A percentile compares a stretch with the other conserved stretches of the same genome.
phyloP scores from a whole-genome alignment of 208 protist genomes.

The Porcisia hertigi region DNA sequence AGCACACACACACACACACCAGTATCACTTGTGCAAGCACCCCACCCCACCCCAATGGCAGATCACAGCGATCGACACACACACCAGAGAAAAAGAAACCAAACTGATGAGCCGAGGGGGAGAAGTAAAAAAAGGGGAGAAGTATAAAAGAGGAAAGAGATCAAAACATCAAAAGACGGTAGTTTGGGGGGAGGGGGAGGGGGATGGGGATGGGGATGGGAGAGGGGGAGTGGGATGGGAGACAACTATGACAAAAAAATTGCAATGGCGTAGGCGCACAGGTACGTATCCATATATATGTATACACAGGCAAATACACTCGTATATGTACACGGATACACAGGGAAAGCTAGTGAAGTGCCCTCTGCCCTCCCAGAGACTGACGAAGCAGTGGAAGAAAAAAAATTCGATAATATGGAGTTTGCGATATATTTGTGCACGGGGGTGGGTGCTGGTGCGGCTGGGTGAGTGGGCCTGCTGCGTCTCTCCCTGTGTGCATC shows the following conservation, averaged over 20 bases:
- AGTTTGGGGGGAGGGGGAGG: too few relatives aligned
- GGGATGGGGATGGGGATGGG: too few relatives aligned
- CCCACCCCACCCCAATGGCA: too few relatives aligned
- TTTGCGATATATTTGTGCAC: background rate
- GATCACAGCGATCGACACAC: background rate
- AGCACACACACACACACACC: background rate
- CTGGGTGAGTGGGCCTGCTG: background rate
- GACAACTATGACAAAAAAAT: too few relatives aligned
- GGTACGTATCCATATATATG: background rate
- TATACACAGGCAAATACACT: background rate
- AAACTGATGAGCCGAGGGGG: background rate
- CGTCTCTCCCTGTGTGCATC: background rate
- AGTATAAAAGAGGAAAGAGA: background rate
- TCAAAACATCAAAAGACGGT: background rate
- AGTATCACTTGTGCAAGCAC: too few relatives aligned
- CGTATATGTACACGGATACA: background rate
- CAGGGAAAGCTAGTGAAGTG: background rate
- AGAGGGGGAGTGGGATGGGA: too few relatives aligned
- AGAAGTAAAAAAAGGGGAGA: background rate
- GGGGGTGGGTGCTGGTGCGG: background rate
- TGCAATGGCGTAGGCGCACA: too few relatives aligned
- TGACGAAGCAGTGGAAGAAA: background rate
- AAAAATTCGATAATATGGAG: background rate
- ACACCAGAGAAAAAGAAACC: background rate
- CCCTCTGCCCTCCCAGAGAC: background rate